Evolutionary conservation across 2,329 filamentous ascomycete genomes (phyloP).

Genomic region (Exophiala spinifera): DNA sequence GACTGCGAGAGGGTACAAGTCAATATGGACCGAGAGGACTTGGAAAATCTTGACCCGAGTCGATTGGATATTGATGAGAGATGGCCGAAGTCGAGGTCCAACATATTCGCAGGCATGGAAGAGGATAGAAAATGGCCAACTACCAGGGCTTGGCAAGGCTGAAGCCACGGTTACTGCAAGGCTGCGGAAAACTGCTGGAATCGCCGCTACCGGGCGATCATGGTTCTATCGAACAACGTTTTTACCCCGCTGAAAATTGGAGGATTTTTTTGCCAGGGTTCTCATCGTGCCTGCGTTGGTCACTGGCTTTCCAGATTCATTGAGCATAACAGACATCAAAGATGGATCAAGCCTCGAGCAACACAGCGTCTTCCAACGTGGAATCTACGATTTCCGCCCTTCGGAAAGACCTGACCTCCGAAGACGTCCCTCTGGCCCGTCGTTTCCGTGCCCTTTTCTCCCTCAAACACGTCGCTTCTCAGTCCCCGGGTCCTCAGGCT

Average conservation of each 20-base stretch:
- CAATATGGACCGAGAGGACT: background rate
- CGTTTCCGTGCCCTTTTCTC: slow-evolving; percentile 97
- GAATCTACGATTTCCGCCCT: slow-evolving; percentile 43
- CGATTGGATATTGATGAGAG: background rate
- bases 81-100: background rate
- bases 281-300: background rate
- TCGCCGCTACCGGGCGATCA: slow-evolving; percentile 6
- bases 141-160: background rate
- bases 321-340: background rate
- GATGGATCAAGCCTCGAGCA: slow-evolving; percentile 17
- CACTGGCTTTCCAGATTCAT: background rate
- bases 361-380: slow-evolving; percentile 36
- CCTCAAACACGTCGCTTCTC: slow-evolving; percentile 84
- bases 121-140: background rate
- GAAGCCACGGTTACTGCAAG: slow-evolving; percentile 1
- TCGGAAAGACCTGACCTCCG: slow-evolving; percentile 73
- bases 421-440: slow-evolving; percentile 75
- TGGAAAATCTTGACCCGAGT: background rate
- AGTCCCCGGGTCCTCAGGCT: slow-evolving; percentile 56
- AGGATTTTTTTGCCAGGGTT: background rate
- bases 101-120: background rate
- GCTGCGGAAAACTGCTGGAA: background rate
- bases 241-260: slow-evolving; percentile 13
- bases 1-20: background rate
- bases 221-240: background rate